These are phyloP conservation scores for Ogataea pini DNA, from an alignment of 805 yeast genomes.

Conservation along the genomic window DNA sequence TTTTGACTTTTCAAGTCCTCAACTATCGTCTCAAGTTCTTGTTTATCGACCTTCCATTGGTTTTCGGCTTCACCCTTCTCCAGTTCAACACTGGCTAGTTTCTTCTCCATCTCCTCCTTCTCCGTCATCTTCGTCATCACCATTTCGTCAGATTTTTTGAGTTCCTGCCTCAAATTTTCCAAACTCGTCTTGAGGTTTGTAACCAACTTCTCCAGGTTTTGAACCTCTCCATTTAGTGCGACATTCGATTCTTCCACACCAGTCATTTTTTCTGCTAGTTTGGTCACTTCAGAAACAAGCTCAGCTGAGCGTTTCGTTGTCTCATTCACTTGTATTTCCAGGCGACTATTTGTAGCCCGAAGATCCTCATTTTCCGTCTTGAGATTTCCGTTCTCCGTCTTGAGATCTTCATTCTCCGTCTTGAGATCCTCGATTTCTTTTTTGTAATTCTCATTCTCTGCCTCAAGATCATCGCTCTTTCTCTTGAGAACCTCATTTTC, in stretches of 20 bases:
- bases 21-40: not conserved
- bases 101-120: not conserved
- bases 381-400: not conserved
- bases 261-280: not conserved
- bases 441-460: not conserved
- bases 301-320: not conserved
- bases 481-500: not conserved
- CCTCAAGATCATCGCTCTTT: too few species aligned
- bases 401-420: not conserved
- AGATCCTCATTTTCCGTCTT: slow-evolving; percentile 1
- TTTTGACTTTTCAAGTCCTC: not conserved
- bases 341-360: not conserved
- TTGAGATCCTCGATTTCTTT: slow-evolving; percentile 3
- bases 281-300: not conserved
- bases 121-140: not conserved
- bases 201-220: not conserved
- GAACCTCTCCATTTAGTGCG: not conserved
- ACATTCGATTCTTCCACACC: not conserved
- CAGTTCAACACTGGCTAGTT: not conserved
- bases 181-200: not conserved
- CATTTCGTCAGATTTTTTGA: not conserved
- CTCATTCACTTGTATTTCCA: not conserved
- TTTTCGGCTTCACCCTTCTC: too few species aligned
- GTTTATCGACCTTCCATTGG: not conserved
- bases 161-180: slow-evolving; percentile 1